Percentiles rank a stretch among this genome's conserved stretches.
Evolutionary conservation across 169 alveolate species (phyloP).

Genomic region (Theileria equi): DNA sequence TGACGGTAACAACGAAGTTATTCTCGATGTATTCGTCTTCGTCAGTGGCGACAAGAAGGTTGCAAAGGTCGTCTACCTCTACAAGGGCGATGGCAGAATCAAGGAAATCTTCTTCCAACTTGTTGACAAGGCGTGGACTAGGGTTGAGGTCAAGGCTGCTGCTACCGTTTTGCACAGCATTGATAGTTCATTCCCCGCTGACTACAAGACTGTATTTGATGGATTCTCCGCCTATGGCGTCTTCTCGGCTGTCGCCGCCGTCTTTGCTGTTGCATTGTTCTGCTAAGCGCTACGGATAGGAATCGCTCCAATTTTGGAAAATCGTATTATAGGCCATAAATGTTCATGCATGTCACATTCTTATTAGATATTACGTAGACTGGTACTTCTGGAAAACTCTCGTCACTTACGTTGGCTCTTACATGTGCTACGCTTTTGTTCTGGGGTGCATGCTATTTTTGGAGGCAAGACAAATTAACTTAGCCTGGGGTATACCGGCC

Average conservation of each 20-base stretch:
- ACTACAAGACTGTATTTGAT: conserved; percentile 8
- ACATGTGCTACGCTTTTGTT: no score
- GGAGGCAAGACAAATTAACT: no score
- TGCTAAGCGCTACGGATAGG: no score
- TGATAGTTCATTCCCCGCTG: neutral
- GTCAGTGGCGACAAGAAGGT: conserved; percentile 11
- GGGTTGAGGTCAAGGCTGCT: neutral
- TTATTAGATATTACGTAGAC: no score
- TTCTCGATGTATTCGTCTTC: neutral
- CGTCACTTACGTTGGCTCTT: no score
- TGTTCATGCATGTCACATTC: no score
- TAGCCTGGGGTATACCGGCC: no score
- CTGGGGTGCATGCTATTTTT: no score
- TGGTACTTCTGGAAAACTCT: no score
- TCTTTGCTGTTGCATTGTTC: neutral
- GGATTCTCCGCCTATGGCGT: conserved; percentile 8
- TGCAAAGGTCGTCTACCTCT: conserved; percentile 7
- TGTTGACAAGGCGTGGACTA: neutral
- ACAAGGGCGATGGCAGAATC: neutral
- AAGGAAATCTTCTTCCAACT: conserved; percentile 7
- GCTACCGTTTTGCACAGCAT: conserved; percentile 6
- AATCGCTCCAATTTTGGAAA: no score
- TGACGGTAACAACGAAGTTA: neutral
- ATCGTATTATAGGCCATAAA: no score
- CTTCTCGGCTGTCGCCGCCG: conserved; percentile 7